Evolutionary conservation across 306 rosid genomes (phyloP).

Genomic region (Rubus parviflorus): DNA sequence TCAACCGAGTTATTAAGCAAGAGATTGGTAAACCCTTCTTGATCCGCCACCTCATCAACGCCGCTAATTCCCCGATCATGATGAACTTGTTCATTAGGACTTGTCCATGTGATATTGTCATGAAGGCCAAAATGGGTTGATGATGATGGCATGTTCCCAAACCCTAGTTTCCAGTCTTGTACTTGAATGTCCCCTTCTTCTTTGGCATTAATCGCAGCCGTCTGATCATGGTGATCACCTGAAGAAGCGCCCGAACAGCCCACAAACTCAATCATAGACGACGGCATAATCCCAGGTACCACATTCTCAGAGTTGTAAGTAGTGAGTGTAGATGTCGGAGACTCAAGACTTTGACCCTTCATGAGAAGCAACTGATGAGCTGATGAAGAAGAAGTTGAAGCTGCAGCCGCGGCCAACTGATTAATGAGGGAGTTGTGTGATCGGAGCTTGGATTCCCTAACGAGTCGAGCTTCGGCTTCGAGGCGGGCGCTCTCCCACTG

Average conservation of each 20-base stretch:
- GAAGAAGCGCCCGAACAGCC: constrained; percentile 63
- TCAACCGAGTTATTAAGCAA: constrained; percentile 71
- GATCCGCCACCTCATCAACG: constrained; percentile 15
- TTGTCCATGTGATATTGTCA: not conserved
- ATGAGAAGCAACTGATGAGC: constrained; percentile 4
- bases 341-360: constrained; percentile 45
- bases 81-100: not conserved
- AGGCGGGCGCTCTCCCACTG: constrained; percentile 99
- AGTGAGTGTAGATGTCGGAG: constrained; percentile 82
- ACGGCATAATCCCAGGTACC: constrained; percentile 37
- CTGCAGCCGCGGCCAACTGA: constrained; percentile 30
- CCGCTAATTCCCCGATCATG: constrained; percentile 8
- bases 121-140: constrained; percentile 21
- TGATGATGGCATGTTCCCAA: constrained; percentile 47
- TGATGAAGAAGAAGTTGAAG: constrained; percentile 6
- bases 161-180: constrained; percentile 1
- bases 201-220: constrained; percentile 9
- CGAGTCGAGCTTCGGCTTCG: constrained; percentile 96
- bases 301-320: constrained; percentile 40
- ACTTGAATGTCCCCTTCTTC: constrained; percentile 27
- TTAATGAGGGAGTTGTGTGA: constrained; percentile 43
- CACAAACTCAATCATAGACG: constrained; percentile 68
- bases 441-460: constrained; percentile 80
- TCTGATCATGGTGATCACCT: not conserved
- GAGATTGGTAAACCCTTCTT: constrained; percentile 90